Evolutionary conservation across 345 rosid species (phyloP), one percentile per base, ranked within the genome.

Genomic region (Populus deltoides): DNA sequence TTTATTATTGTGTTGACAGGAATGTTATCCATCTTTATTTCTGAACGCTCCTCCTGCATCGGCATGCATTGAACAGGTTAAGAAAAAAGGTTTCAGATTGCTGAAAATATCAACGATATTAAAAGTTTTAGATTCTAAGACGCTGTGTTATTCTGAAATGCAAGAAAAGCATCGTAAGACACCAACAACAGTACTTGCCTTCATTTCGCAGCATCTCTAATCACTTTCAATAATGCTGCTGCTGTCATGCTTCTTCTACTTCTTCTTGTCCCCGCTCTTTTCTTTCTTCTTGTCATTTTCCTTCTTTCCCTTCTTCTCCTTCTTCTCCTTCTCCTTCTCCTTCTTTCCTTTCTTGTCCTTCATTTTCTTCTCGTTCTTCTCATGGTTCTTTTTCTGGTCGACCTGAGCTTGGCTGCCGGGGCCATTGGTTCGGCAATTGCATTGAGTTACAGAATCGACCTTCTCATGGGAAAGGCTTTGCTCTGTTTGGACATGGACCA

Each of bases 191-290:
- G n/a, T n/a, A 16, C 33, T 77, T 41, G 36, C 36, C 36, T 33
- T 33, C 36, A 4, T 33, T 33, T 33, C 36, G 36, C 36, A 33
- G 36, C 36, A 33, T 33, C 36, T 33, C 36, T 33, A 4, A 33
- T 33, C 36, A 33, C 36, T 5, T 33, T 68, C 67, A 5, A 33
- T 33, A 33, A 33, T 33, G 3, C 75, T 33, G 70, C 75, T 31
- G 71, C 41, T 59, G 73, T 59, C 41, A 20, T 16, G 29, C 31
- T 79, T 61, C 43, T 79, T 67, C 68, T 73, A 41, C 57, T 79
- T 71, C 81, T 78, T 65, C 27, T 0, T 41, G 31, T 70, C 71
- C 70, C 71, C 11, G 43, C 43, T 36, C 10, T 41, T 62, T 1
- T 62, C 69, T 27, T 61, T 62, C 35, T 39, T 16, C 71, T 68